phyloP scores from a whole-genome alignment of 331 rosid genomes.

The Rosa hybrid region DNA sequence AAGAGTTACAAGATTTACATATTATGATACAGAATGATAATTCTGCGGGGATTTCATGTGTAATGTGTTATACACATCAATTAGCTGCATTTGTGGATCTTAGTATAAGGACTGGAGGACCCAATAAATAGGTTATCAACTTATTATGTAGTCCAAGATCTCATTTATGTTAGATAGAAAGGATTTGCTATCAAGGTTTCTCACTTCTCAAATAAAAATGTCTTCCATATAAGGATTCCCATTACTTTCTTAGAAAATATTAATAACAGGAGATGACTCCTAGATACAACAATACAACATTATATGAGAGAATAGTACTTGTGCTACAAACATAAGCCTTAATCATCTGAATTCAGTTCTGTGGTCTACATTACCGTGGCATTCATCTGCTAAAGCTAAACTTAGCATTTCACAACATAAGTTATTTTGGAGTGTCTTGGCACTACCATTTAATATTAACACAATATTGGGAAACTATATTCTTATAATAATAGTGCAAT shows the following conservation, averaged over 20 bases:
- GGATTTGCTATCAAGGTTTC: neutral
- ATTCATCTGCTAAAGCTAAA: too few species aligned
- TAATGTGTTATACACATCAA: neutral
- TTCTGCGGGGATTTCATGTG: neutral
- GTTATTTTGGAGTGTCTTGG: too few species aligned
- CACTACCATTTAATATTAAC: too few species aligned
- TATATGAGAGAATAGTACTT: too few species aligned
- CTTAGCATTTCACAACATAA: too few species aligned
- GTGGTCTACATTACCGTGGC: too few species aligned
- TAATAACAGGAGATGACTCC: neutral
- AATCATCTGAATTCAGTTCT: too few species aligned
- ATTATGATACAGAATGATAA: neutral
- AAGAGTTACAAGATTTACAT: slow-evolving; percentile 36
- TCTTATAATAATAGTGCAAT: too few species aligned
- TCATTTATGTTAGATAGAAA: neutral
- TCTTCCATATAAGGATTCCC: neutral
- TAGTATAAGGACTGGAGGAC: neutral
- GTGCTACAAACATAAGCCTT: too few species aligned
- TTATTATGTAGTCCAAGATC: neutral
- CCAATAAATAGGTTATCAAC: neutral
- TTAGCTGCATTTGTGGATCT: neutral
- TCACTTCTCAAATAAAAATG: neutral
- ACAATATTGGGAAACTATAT: too few species aligned
- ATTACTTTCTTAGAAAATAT: neutral
- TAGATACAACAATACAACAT: neutral